Conservation (phyloP, 2,329 filamentous ascomycete genomes). For the Aotearoamyces nothofagi region DNA sequence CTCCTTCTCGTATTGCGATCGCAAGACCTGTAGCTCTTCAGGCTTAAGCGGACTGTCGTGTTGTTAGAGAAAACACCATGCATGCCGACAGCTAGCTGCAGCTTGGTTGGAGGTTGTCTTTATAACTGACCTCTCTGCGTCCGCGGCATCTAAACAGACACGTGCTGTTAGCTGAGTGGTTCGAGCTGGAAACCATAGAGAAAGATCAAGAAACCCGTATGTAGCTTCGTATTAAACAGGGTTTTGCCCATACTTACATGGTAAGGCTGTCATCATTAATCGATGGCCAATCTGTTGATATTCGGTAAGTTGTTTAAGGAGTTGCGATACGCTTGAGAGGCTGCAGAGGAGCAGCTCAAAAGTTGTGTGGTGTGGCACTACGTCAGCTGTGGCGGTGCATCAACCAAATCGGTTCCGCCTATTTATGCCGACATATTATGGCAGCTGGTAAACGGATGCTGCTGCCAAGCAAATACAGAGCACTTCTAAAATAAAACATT, state of each 20-base stretch:
- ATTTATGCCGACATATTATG: too few species aligned
- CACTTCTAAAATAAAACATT: too few species aligned
- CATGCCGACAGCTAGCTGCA: neutral
- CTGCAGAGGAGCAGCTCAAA: neutral
- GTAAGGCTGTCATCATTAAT: constrained; percentile 8
- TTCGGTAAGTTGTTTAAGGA: constrained; percentile 1
- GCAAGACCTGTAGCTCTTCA: constrained; percentile 82
- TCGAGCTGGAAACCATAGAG: constrained; percentile 8
- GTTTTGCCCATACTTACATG: constrained; percentile 20
- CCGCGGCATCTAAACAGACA: constrained; percentile 67
- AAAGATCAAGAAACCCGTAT: constrained; percentile 12
- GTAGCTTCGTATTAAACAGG: constrained; percentile 12
- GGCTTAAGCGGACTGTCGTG: constrained; percentile 66
- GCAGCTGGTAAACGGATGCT: too few species aligned
- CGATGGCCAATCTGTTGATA: constrained; percentile 1
- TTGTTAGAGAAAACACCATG: constrained; percentile 7
- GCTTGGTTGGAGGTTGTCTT: constrained; percentile 2
- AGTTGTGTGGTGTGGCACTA: constrained; percentile 1
- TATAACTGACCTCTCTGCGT: constrained; percentile 70
- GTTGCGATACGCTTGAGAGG: neutral
- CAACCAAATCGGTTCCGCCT: too few species aligned
- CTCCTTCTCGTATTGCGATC: constrained; percentile 92
- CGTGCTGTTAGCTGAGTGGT: constrained; percentile 1
- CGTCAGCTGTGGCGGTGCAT: constrained; percentile 7
- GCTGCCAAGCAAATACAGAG: too few species aligned